phyloP scores from a whole-genome alignment of 225 moss, liverwort and hornwort genomes.

The Sphagnum tenellum region DNA sequence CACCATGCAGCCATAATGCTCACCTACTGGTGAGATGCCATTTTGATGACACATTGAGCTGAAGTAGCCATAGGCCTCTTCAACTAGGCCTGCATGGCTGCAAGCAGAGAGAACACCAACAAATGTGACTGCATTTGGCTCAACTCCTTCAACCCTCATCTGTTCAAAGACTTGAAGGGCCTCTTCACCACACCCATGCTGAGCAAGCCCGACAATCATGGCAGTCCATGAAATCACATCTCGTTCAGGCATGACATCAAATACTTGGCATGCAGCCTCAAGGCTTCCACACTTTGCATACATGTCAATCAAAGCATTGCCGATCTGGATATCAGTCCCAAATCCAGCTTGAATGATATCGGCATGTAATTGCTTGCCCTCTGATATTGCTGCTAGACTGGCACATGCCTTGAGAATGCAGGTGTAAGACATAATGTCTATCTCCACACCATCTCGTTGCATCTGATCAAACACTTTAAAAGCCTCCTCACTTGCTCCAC shows the following conservation, averaged over 20 bases:
- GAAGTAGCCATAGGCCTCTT: slow-evolving; percentile 8
- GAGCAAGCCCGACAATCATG: slow-evolving; percentile 1
- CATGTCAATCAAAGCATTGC: background rate
- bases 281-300: slow-evolving; percentile 3
- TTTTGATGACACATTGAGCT: background rate
- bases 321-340: background rate
- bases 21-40: slow-evolving; percentile 2
- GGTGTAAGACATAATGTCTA: background rate
- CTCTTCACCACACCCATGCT: background rate
- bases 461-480: slow-evolving; percentile 3
- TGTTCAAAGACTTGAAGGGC: background rate
- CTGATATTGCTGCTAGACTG: background rate
- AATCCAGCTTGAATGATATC: background rate
- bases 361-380: slow-evolving; percentile 1
- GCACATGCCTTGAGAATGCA: slow-evolving; percentile 1
- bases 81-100: slow-evolving; percentile 10
- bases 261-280: slow-evolving; percentile 1
- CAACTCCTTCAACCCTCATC: background rate
- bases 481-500: background rate
- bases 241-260: background rate
- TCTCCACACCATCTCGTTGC: background rate
- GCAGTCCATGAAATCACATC: slow-evolving; percentile 3
- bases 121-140: slow-evolving; percentile 4
- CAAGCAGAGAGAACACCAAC: slow-evolving; percentile 12
- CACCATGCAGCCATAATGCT: slow-evolving; percentile 13